Percentiles rank a stretch among this genome's conserved stretches.
Conservation (phyloP, 768 basidiomycete genomes). For the Amanita jacksonii region DNA sequence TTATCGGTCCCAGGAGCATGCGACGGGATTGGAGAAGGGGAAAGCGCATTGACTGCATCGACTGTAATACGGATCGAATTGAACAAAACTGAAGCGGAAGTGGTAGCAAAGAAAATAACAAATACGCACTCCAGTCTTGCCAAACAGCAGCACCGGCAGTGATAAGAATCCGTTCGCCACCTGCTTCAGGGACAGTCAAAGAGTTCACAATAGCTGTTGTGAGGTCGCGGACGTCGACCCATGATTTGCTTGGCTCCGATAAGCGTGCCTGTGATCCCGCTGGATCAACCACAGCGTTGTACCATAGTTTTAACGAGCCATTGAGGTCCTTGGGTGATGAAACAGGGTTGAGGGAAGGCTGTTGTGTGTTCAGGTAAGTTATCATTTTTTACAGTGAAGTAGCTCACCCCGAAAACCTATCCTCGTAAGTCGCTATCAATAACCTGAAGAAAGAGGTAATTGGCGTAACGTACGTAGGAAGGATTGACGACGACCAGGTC, state of each 20-base stretch:
- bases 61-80: too few relatives aligned
- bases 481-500: constrained; percentile 2
- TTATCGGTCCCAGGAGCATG: constrained; percentile 5
- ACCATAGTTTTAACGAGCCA: neutral
- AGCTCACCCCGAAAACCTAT: constrained; percentile 2
- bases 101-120: neutral
- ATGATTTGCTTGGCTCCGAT: neutral
- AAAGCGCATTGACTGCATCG: constrained; percentile 22
- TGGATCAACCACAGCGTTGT: neutral
- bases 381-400: too few relatives aligned
- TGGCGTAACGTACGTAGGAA: neutral
- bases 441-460: neutral
- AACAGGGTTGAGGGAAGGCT: neutral
- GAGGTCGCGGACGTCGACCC: constrained; percentile 7
- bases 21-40: constrained; percentile 16
- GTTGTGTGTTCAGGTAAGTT: neutral
- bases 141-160: constrained; percentile 10
- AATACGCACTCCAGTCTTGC: constrained; percentile 28
- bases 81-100: neutral
- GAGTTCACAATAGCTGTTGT: neutral
- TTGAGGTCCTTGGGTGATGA: neutral
- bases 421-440: neutral
- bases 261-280: neutral
- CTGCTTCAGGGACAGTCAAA: neutral
- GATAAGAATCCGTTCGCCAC: neutral